phyloP scores from a whole-genome alignment of 2,329 filamentous ascomycete genomes.

The Trichoderma afroharzianum region DNA sequence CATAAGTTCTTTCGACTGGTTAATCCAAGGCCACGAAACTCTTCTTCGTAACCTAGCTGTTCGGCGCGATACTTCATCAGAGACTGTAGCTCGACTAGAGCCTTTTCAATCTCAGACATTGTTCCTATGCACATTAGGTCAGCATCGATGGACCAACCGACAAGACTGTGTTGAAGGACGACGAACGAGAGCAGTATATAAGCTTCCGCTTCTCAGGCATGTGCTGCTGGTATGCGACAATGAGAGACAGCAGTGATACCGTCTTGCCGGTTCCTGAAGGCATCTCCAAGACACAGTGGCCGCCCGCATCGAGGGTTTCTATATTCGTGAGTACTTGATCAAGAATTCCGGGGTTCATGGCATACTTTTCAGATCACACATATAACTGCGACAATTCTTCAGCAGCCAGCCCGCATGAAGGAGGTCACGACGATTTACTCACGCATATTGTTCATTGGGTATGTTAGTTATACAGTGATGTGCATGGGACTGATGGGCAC shows the following conservation, averaged over 20 bases:
- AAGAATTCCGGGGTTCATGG: neutral
- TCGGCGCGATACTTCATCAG: conserved; percentile 93
- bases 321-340: neutral
- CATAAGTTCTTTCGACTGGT: conserved; percentile 98
- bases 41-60: conserved; percentile 84
- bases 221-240: conserved; percentile 93
- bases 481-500: conserved; percentile 14
- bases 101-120: conserved; percentile 99
- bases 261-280: conserved; percentile 98
- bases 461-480: neutral
- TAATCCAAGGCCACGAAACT: conserved; percentile 86
- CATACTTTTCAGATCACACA: conserved; percentile 55
- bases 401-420: neutral
- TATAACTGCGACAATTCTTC: conserved; percentile 41
- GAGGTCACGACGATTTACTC: conserved; percentile 24
- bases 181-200: conserved; percentile 88
- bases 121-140: conserved; percentile 52
- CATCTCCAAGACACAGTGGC: conserved; percentile 97
- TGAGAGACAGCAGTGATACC: conserved; percentile 88
- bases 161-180: neutral
- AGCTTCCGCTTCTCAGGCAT: conserved; percentile 92
- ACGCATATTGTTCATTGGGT: conserved; percentile 53
- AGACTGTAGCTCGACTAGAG: conserved; percentile 81
- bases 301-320: conserved; percentile 84
- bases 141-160: neutral